These are phyloP conservation scores for Fusarium hostae DNA, from an alignment of 2,329 filamentous ascomycete genomes.

Conservation along the genomic window DNA sequence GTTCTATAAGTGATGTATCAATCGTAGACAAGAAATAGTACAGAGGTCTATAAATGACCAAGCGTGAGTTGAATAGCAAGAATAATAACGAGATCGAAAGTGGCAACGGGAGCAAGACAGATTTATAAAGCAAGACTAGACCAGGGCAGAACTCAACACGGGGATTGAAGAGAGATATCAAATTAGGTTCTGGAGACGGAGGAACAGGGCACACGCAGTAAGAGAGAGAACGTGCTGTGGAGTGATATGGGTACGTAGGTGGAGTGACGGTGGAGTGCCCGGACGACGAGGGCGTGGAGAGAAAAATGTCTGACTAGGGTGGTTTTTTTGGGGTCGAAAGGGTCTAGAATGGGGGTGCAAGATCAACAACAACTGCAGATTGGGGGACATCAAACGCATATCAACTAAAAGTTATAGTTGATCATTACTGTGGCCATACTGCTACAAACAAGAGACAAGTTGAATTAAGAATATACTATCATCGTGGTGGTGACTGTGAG, in stretches of 20 bases:
- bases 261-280: slow-evolving; percentile 41
- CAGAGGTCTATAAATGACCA: background rate
- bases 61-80: slow-evolving; percentile 1
- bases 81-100: background rate
- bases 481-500: background rate
- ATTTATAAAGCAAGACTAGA: slow-evolving; percentile 39
- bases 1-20: background rate
- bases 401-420: background rate
- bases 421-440: too few species aligned
- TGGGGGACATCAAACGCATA: background rate
- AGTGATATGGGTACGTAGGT: slow-evolving; percentile 34
- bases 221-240: slow-evolving; percentile 17
- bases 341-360: slow-evolving; percentile 29
- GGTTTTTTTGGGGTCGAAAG: slow-evolving; percentile 12
- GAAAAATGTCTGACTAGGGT: slow-evolving; percentile 25
- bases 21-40: background rate
- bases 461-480: background rate
- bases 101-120: slow-evolving; percentile 32
- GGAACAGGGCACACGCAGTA: slow-evolving; percentile 2
- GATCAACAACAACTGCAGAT: slow-evolving; percentile 2
- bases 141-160: slow-evolving; percentile 13
- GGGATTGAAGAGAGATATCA: slow-evolving; percentile 26
- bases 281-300: slow-evolving; percentile 19
- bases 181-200: slow-evolving; percentile 27
- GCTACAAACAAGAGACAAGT: too few species aligned